Conservation (phyloP, 2,329 filamentous ascomycete genomes). For the Acrodontium crateriforme region DNA sequence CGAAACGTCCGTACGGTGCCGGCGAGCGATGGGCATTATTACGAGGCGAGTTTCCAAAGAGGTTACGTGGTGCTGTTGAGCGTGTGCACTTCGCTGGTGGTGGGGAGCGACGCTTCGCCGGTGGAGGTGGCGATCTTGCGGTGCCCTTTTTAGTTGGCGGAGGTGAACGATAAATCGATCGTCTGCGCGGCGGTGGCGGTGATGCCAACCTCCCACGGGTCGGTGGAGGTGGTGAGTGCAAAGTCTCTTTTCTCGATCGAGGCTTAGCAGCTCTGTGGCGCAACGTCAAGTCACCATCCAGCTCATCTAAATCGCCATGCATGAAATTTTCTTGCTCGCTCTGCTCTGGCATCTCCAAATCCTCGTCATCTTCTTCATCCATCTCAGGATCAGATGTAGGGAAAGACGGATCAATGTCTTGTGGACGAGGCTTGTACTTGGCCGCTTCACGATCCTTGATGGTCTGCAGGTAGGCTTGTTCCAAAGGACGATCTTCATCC, state of each 20-base stretch:
- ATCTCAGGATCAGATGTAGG: slow-evolving; percentile 83
- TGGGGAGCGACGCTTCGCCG: slow-evolving; percentile 1
- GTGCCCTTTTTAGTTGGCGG: slow-evolving; percentile 10
- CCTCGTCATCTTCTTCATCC: slow-evolving; percentile 59
- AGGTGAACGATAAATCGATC: slow-evolving; percentile 31
- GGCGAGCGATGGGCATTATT: slow-evolving; percentile 36
- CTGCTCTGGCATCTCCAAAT: slow-evolving; percentile 43
- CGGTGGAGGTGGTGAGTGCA: slow-evolving; percentile 36
- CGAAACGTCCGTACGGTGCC: slow-evolving; percentile 25
- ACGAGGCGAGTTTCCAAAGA: slow-evolving; percentile 59
- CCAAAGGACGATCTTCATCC: slow-evolving; percentile 87
- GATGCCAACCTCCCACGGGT: slow-evolving; percentile 13
- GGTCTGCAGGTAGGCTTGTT: slow-evolving; percentile 80
- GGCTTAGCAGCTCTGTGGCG: too few species aligned
- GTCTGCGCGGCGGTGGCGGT: slow-evolving; percentile 28
- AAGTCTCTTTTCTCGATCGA: slow-evolving; percentile 6
- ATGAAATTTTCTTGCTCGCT: slow-evolving; percentile 50
- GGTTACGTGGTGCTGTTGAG: slow-evolving; percentile 34
- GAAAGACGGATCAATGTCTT: slow-evolving; percentile 95
- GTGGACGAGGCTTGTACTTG: slow-evolving; percentile 73
- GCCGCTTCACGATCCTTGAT: slow-evolving; percentile 67
- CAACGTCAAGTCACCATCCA: slow-evolving; percentile 22
- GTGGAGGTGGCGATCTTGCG: slow-evolving; percentile 12
- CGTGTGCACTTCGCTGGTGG: slow-evolving; percentile 1
- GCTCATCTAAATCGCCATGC: slow-evolving; percentile 40